A percentile compares a stretch with the other conserved stretches of the same genome.
Evolutionary conservation across 192 early-diverging fungal species (phyloP).

Genomic region (Coemansia sp.): DNA sequence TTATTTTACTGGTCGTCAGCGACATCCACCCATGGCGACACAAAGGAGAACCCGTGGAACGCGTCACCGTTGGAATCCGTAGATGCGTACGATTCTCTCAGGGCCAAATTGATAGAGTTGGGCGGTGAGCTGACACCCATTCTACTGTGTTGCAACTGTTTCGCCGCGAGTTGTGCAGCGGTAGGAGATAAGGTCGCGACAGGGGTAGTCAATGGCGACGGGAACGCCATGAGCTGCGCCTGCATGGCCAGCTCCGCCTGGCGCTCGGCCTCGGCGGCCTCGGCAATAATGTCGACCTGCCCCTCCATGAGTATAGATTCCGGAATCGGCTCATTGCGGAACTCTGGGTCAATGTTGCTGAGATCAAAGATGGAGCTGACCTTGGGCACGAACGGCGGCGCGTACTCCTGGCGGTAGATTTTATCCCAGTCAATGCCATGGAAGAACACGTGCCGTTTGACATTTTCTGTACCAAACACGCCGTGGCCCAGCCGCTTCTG

Average conservation of each 20-base stretch:
- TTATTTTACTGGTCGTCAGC: conserved; percentile 18
- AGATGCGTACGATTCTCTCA: conserved; percentile 15
- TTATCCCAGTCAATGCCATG: conserved; percentile 61
- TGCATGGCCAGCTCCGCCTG: conserved; percentile 27
- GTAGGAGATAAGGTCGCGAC: not conserved
- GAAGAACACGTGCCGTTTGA: conserved; percentile 63
- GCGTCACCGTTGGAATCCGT: conserved; percentile 31
- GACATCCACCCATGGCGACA: conserved; percentile 34
- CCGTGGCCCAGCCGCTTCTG: conserved; percentile 56
- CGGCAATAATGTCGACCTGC: conserved; percentile 16
- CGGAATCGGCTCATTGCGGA: conserved; percentile 44
- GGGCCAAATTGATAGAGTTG: conserved; percentile 8
- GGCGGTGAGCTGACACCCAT: conserved; percentile 23
- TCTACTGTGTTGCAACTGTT: conserved; percentile 24
- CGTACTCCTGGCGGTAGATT: conserved; percentile 56
- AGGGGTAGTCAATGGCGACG: conserved; percentile 12
- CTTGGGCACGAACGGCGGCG: conserved; percentile 64
- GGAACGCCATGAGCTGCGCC: conserved; percentile 25
- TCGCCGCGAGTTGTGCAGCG: not conserved
- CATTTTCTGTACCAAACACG: conserved; percentile 54
- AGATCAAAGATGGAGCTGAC: conserved; percentile 48
- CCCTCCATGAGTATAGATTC: conserved; percentile 24
- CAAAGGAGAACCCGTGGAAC: conserved; percentile 50
- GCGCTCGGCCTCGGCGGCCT: conserved; percentile 23
- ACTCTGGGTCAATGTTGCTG: conserved; percentile 42